A percentile compares a stretch with the other conserved stretches of the same genome.
phyloP scores from a whole-genome alignment of 2,329 filamentous ascomycete species.

The Leptographium galeiforme region DNA sequence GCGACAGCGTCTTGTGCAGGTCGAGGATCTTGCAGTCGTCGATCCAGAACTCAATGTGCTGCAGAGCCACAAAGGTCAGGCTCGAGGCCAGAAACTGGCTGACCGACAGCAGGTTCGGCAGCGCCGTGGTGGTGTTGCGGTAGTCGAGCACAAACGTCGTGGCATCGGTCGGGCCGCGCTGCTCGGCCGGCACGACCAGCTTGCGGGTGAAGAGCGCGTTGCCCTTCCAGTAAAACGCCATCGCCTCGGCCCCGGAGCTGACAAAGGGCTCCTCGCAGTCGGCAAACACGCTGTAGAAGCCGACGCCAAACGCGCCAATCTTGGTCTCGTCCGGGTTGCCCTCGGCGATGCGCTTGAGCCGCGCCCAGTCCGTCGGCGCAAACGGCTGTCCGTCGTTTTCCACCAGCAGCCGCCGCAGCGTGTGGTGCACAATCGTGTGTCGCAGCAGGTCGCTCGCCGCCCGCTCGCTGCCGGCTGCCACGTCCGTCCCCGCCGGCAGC shows the following conservation, averaged over 20 bases:
- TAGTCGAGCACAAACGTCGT: conserved; percentile 96
- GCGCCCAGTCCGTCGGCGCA: conserved; percentile 78
- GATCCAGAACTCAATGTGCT: conserved; percentile 79
- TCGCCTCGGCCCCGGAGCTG: conserved; percentile 79
- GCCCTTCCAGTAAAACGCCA: conserved; percentile 99
- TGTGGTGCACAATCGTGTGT: conserved; percentile 75
- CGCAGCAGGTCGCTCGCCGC: conserved; percentile 54
- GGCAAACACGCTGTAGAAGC: conserved; percentile 96
- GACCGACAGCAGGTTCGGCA: conserved; percentile 75
- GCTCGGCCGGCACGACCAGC: conserved; percentile 47
- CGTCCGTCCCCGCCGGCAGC: conserved; percentile 36
- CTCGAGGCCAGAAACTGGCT: conserved; percentile 90
- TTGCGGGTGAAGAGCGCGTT: conserved; percentile 91
- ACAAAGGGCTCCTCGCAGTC: conserved; percentile 98
- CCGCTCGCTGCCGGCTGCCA: background rate
- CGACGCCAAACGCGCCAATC: conserved; percentile 95
- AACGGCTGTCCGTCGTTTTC: conserved; percentile 88
- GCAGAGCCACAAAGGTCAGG: conserved; percentile 83
- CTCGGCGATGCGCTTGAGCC: conserved; percentile 94
- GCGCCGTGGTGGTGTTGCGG: conserved; percentile 70
- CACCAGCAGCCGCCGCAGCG: conserved; percentile 73
- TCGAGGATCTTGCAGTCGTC: conserved; percentile 74
- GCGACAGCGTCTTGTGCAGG: conserved; percentile 75
- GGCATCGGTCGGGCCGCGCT: conserved; percentile 41
- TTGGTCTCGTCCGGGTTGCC: conserved; percentile 98